A percentile compares a stretch with the other conserved stretches of the same genome.
Conservation (phyloP, 148 eudicot species). For the Amaranthus cruentus region DNA sequence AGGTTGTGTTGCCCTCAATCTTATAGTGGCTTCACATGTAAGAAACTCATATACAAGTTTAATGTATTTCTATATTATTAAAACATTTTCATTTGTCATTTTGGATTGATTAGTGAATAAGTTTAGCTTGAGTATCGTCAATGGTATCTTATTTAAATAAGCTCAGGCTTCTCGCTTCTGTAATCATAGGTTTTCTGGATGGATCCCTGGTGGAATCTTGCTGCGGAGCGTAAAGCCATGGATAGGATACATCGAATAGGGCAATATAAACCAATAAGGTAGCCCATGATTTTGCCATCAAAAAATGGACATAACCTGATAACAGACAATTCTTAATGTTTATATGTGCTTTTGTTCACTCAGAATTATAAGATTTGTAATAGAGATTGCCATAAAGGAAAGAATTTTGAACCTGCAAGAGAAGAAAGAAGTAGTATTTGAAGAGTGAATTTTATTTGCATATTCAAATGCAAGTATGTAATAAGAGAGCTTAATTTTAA, state of each 20-base stretch:
- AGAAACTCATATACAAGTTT: slow-evolving; percentile 17
- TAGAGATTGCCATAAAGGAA: slow-evolving; percentile 80
- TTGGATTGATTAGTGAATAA: not conserved
- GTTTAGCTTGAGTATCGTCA: not conserved
- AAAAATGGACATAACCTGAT: not conserved
- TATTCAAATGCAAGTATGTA: not conserved
- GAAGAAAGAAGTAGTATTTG: slow-evolving; percentile 85
- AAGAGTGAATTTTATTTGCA: slow-evolving; percentile 53
- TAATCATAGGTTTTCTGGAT: slow-evolving; percentile 71
- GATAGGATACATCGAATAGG: slow-evolving; percentile 91
- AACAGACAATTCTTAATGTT: not conserved
- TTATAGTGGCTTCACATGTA: slow-evolving; percentile 92
- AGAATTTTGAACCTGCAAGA: slow-evolving; percentile 82
- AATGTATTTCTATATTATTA: not conserved
- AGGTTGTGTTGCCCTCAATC: slow-evolving; percentile 77
- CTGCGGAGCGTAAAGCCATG: slow-evolving; percentile 84
- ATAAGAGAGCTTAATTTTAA: not conserved
- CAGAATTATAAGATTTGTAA: slow-evolving; percentile 81
- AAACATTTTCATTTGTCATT: not conserved
- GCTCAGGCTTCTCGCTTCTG: not conserved
- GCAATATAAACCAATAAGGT: slow-evolving; percentile 88
- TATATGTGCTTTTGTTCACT: slow-evolving; percentile 6
- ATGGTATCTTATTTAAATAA: not conserved
- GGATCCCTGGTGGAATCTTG: slow-evolving; percentile 99
- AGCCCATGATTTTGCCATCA: not conserved